phyloP scores from a whole-genome alignment of 2,329 filamentous ascomycete species.

The Paecilomyces niveus region DNA sequence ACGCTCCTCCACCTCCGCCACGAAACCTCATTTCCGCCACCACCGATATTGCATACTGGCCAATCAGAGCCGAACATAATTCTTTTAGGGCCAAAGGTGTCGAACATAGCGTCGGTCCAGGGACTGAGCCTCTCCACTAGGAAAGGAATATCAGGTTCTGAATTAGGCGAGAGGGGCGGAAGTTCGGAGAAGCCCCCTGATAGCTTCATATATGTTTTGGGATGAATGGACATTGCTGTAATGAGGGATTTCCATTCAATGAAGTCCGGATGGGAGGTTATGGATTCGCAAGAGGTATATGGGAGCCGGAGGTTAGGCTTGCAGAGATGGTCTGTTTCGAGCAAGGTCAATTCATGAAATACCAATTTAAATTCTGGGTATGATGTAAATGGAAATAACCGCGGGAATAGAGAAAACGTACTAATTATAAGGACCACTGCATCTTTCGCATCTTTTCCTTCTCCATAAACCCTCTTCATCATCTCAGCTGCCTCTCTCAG shows the following conservation, averaged over 20 bases:
- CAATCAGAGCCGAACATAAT: constrained; percentile 92
- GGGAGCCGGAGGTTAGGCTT: constrained; percentile 67
- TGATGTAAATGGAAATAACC: not conserved
- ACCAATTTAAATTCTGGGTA: not conserved
- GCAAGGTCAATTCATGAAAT: constrained; percentile 8
- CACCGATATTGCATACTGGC: constrained; percentile 76
- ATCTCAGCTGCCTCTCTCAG: constrained; percentile 64
- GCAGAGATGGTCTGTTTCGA: constrained; percentile 68
- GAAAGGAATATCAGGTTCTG: constrained; percentile 12
- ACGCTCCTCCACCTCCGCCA: constrained; percentile 72
- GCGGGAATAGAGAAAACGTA: constrained; percentile 11
- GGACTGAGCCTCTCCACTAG: constrained; percentile 55
- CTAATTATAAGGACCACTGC: constrained; percentile 65
- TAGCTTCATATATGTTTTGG: constrained; percentile 80
- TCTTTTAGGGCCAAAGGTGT: constrained; percentile 62
- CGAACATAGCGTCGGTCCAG: constrained; percentile 66
- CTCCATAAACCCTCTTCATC: constrained; percentile 60
- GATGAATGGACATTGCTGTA: constrained; percentile 57
- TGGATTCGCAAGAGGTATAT: constrained; percentile 40
- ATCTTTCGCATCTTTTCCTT: constrained; percentile 45
- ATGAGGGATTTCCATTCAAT: constrained; percentile 64
- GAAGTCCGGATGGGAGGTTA: constrained; percentile 48
- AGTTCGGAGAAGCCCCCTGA: constrained; percentile 81
- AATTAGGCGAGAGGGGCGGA: constrained; percentile 33
- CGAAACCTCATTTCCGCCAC: constrained; percentile 48